phyloP scores from a whole-genome alignment of 108 stramenopile genomes.

The Thalassiosira profunda region DNA sequence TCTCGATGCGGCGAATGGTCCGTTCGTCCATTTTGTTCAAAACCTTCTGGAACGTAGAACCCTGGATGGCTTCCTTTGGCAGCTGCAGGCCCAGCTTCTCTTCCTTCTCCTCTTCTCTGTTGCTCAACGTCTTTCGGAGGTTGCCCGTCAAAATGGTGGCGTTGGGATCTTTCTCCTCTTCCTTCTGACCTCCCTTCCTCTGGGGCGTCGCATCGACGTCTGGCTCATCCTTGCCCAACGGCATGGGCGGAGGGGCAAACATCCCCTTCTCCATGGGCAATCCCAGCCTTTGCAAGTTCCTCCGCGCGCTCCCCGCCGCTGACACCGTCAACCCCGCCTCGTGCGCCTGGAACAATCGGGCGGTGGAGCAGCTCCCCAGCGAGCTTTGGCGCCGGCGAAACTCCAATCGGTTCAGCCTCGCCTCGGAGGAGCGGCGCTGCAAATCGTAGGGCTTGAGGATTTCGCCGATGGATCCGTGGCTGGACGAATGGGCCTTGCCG shows the following conservation, averaged over 20 bases:
- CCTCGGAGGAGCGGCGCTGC: slow-evolving; percentile 21
- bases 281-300: slow-evolving; percentile 35
- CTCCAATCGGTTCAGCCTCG: slow-evolving; percentile 22
- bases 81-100: neutral
- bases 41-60: slow-evolving; percentile 12
- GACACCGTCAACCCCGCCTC: slow-evolving; percentile 47
- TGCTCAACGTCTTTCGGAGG: neutral
- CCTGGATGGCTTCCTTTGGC: too few species aligned
- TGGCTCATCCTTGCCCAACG: neutral
- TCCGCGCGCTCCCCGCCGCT: slow-evolving; percentile 24
- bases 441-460: slow-evolving; percentile 11
- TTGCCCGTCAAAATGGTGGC: too few species aligned
- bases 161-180: neutral
- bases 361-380: slow-evolving; percentile 9
- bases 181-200: too few species aligned
- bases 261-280: slow-evolving; percentile 25
- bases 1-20: slow-evolving; percentile 29
- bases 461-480: neutral
- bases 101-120: neutral
- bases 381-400: slow-evolving; percentile 29
- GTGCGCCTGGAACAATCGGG: slow-evolving; percentile 43
- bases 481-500: neutral
- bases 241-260: neutral
- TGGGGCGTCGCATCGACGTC: too few species aligned
- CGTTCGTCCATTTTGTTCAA: slow-evolving; percentile 35